These are phyloP conservation scores for Triticum monococcum DNA, from an alignment of 176 grass and related monocot genomes.

Conservation along the genomic window DNA sequence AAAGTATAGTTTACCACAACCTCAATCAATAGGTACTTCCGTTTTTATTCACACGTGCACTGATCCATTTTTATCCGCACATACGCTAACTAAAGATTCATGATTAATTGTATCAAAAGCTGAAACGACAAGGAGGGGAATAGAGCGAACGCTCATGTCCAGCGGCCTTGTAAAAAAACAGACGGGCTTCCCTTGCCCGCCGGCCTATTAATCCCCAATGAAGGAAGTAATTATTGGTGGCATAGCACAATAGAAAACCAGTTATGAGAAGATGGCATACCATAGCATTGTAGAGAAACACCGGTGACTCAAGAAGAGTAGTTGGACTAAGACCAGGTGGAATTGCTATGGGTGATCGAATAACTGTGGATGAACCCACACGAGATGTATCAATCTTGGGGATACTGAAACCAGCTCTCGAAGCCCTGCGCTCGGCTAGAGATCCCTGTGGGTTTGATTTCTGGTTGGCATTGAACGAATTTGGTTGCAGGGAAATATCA, in stretches of 20 bases:
- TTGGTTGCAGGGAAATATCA: constrained; percentile 45
- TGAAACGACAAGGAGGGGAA: too few species aligned
- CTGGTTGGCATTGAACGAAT: constrained; percentile 32
- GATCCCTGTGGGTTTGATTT: constrained; percentile 56
- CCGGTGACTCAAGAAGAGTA: constrained; percentile 79
- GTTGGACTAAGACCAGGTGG: constrained; percentile 94
- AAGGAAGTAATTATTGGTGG: not conserved
- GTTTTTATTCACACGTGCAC: too few species aligned
- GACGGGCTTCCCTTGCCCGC: too few species aligned
- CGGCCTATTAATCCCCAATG: not conserved
- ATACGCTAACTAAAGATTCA: too few species aligned
- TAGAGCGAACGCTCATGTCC: too few species aligned
- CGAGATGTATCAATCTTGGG: constrained; percentile 69
- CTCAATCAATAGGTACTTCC: not conserved
- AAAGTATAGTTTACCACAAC: constrained; percentile 7
- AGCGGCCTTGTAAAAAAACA: too few species aligned
- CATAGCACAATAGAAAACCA: constrained; percentile 16
- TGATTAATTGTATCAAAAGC: too few species aligned
- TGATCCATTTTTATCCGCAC: too few species aligned
- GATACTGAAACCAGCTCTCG: constrained; percentile 76
- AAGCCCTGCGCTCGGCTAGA: constrained; percentile 79
- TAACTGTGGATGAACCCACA: constrained; percentile 54
- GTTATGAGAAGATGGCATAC: constrained; percentile 49
- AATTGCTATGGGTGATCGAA: constrained; percentile 78
- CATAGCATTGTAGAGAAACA: constrained; percentile 79